phyloP scores from a whole-genome alignment of 345 rosid species.

The Boechera stricta region DNA sequence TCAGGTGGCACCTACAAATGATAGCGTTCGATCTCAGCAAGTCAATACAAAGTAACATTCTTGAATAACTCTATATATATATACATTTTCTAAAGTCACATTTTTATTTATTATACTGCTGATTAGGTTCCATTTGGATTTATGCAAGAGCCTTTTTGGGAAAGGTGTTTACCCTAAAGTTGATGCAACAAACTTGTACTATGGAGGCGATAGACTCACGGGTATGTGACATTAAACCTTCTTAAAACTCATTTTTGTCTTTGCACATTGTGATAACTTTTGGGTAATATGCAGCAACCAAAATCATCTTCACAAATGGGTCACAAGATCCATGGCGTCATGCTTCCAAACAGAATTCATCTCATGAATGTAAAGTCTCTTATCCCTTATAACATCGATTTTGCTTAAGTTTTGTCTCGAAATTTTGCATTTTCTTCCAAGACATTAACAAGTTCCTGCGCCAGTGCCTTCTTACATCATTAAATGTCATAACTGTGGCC shows the following conservation, averaged over 20 bases:
- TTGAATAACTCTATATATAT: neutral
- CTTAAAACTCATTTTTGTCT: constrained; percentile 14
- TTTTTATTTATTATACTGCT: neutral
- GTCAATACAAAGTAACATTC: constrained; percentile 64
- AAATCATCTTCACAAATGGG: constrained; percentile 82
- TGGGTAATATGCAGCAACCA: constrained; percentile 60
- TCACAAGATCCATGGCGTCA: constrained; percentile 98
- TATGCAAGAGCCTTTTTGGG: constrained; percentile 81
- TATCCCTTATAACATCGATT: neutral
- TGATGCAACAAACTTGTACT: constrained; percentile 73
- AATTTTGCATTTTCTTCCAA: neutral
- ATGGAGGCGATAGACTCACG: constrained; percentile 79
- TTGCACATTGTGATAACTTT: neutral
- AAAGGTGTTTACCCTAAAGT: constrained; percentile 72
- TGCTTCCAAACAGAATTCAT: constrained; percentile 81
- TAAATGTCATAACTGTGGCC: constrained; percentile 85
- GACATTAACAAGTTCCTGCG: neutral
- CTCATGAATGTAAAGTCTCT: constrained; percentile 64
- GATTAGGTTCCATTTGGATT: constrained; percentile 81
- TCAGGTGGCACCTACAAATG: constrained; percentile 87
- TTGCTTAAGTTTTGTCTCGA: neutral
- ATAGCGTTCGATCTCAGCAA: constrained; percentile 83
- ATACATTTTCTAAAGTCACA: neutral
- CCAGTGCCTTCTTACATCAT: constrained; percentile 55
- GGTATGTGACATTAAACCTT: constrained; percentile 51